These are phyloP conservation scores for Stereum hirsutum DNA, from an alignment of 1,284 basidiomycete species.

Conservation along the genomic window DNA sequence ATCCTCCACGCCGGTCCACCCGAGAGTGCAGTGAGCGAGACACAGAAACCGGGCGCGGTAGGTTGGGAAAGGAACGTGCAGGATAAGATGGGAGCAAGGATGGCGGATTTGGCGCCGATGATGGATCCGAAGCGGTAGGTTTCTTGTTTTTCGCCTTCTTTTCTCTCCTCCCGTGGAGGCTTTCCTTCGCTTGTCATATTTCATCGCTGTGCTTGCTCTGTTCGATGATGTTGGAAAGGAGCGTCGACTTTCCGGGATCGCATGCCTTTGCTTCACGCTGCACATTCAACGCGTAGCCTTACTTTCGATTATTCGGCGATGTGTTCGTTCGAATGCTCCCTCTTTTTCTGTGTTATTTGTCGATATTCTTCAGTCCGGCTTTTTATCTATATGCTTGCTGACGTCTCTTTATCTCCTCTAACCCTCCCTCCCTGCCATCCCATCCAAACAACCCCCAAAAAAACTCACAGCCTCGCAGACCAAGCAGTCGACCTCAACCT, in stretches of 20 bases:
- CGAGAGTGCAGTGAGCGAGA: conserved; percentile 19
- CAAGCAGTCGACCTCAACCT: conserved; percentile 97
- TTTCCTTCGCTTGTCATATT: background rate
- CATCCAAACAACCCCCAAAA: too few species aligned
- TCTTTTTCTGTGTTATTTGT: too few species aligned
- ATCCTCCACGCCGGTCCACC: conserved; percentile 28
- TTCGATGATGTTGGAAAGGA: background rate
- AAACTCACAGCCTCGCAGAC: conserved; percentile 80
- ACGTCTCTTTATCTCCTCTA: too few species aligned
- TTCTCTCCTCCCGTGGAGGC: too few species aligned
- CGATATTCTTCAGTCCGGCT: too few species aligned
- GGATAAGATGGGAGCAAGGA: conserved; percentile 79
- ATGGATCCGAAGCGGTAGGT: conserved; percentile 81
- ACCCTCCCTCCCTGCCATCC: too few species aligned
- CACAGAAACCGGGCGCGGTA: conserved; percentile 57
- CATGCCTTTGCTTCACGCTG: too few species aligned
- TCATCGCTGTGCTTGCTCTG: background rate
- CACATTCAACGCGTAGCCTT: too few species aligned
- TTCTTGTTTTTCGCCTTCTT: too few species aligned
- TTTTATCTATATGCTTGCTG: too few species aligned
- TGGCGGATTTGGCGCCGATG: conserved; percentile 90
- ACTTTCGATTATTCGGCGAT: background rate
- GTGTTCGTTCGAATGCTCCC: too few species aligned
- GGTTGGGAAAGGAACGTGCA: conserved; percentile 93
- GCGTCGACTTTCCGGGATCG: too few species aligned